These are phyloP conservation scores for Musa balbisiana DNA, from an alignment of 202 grass and related monocot species.

Conservation along the genomic window DNA sequence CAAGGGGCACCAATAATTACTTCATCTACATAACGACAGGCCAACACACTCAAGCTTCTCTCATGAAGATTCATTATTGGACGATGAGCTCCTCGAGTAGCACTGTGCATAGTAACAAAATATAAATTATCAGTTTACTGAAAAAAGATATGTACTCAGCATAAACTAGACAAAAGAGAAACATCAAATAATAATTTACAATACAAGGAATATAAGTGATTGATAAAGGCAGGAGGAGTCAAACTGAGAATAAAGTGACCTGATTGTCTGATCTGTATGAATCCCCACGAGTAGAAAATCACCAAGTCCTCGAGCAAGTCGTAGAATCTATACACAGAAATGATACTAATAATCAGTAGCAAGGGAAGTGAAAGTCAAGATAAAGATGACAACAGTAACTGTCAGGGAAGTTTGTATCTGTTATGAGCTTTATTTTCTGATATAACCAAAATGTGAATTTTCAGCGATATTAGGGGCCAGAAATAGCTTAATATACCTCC, in stretches of 20 bases:
- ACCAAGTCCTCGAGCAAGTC: slow-evolving; percentile 90
- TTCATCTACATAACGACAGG: slow-evolving; percentile 97
- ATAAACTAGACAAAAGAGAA: not conserved
- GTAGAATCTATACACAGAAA: slow-evolving; percentile 53
- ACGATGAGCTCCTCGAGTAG: slow-evolving; percentile 71
- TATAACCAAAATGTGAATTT: not conserved
- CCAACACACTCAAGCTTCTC: slow-evolving; percentile 95
- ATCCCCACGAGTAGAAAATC: slow-evolving; percentile 96
- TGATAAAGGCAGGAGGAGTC: slow-evolving; percentile 5
- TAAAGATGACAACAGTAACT: not conserved
- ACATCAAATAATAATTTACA: not conserved
- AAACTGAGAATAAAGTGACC: slow-evolving; percentile 40
- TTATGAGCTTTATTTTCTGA: not conserved
- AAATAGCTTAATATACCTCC: slow-evolving; percentile 38
- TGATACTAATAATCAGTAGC: slow-evolving; percentile 1
- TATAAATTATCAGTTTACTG: not conserved
- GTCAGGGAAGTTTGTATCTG: not conserved
- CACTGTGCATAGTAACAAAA: slow-evolving; percentile 35
- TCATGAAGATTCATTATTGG: slow-evolving; percentile 99
- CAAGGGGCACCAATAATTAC: slow-evolving; percentile 97
- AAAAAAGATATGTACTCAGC: not conserved
- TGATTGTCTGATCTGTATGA: slow-evolving; percentile 94
- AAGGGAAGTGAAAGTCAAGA: not conserved
- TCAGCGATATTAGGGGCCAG: not conserved
- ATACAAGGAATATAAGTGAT: not conserved